These are phyloP conservation scores for Keithomyces neogunnii DNA, from an alignment of 2,329 filamentous ascomycete species.

Conservation along the genomic window DNA sequence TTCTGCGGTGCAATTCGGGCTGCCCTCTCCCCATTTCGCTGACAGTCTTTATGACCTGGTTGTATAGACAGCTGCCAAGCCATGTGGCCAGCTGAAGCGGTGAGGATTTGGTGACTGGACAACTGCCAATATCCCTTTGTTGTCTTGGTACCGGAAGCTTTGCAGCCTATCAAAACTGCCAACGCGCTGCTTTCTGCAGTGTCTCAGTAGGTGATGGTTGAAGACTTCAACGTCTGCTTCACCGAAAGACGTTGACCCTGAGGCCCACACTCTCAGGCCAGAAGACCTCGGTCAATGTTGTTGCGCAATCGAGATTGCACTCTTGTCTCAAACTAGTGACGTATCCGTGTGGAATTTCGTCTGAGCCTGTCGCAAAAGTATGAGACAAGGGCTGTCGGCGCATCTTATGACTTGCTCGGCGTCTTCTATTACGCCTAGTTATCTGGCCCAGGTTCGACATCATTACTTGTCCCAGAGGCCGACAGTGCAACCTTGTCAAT, in stretches of 20 bases:
- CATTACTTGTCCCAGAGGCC: background rate
- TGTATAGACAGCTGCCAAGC: background rate
- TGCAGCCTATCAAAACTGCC: background rate
- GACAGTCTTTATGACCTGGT: background rate
- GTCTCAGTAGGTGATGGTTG: background rate
- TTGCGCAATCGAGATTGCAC: background rate
- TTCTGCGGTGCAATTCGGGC: background rate
- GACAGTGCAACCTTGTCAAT: conserved; percentile 2
- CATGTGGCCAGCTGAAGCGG: background rate
- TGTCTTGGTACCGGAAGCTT: background rate
- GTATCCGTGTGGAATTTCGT: too few relatives aligned
- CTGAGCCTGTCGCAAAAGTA: too few relatives aligned
- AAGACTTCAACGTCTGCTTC: background rate
- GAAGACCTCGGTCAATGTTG: background rate
- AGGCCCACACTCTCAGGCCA: background rate
- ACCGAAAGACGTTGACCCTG: background rate
- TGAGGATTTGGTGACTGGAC: background rate
- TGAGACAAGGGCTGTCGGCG: too few relatives aligned
- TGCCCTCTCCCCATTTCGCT: background rate
- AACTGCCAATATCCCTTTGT: background rate
- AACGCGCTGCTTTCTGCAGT: background rate
- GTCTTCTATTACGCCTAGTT: background rate
- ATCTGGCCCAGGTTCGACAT: background rate
- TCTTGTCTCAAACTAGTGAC: background rate
- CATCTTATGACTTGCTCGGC: too few relatives aligned